Evolutionary conservation across 2,329 filamentous ascomycete species (phyloP), one percentile per base, ranked within the genome.

Genomic region (Hypoxylon sp.): DNA sequence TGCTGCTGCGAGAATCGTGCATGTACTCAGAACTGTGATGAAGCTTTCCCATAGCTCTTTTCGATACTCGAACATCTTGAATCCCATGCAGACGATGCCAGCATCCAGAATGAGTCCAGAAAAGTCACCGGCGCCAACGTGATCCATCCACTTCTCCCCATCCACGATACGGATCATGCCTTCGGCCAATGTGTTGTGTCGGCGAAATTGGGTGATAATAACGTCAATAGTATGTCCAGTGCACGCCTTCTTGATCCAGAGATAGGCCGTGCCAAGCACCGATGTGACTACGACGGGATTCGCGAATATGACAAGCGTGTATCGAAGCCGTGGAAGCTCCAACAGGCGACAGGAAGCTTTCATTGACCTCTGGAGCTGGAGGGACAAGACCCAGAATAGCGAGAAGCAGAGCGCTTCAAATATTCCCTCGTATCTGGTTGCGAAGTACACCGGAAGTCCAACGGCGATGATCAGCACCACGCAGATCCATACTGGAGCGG

Each of bases 61-160:
- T 13, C 68, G 64, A 46, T 69, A 65, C 41, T 70, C 67, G 51
- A 66, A 70, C 63, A 70, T 69, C 53, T 70, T 70, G 52, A 69
- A 62, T 0, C 67, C 67, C 48, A 69, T 51, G 25, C 62, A 66
- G 16, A 64, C 60, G 20, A 70, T 68, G 7, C 68, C 68, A 4
- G 67, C 66, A 20, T 70, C 67, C 6, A 70, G 46, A 7, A 70
- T 44, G 2, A 63, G 54, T 6, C 54, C 51, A 6, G 65, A 61
- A 5, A 69, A 46, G 32, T 69, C 67, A 12, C 67, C 68, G 5
- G 67, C 64, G 2, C 68, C 68, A 9, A 70, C 55, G 26, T 67
- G 51, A 4, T 34, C 41, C 1, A 36, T 27, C 2, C 62, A 4
- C 21, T 52, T 37, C 15, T 46, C 37, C 8, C 59, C 57, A 4